Evolutionary conservation across 2,329 filamentous ascomycete species (phyloP), one percentile per base, ranked within the genome.

Genomic region (Cercospora brassicicola): DNA sequence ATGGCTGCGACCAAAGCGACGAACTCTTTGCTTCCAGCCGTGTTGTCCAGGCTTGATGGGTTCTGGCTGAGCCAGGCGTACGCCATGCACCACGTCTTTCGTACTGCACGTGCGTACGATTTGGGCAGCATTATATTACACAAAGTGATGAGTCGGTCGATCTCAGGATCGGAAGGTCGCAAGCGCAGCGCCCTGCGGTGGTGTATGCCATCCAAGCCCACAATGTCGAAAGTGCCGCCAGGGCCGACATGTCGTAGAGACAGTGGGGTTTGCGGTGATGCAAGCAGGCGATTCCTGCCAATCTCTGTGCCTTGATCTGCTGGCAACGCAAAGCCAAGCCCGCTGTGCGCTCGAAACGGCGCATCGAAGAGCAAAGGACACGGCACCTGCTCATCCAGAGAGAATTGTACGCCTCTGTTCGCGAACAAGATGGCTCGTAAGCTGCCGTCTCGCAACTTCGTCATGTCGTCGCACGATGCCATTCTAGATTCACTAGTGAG

Each of bases 1-100:
- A 83, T 66, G 7, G 81, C 79, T 4, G 79, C 73, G 3, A 80
- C 75, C 31, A 83, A 77, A 5, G 82, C 81, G 4, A 77, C 72
- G 77, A 79, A 81, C 51, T 78, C 77, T 8, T 31, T 11, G 53
- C 64, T 53, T 45, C 60, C 56, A 15, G 64, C 68, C 9, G 74
- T 76, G 13, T 60, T 63, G 13, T 57, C 60, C 6, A 72, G 18
- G 15, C 33, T 62, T 5, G 69, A 71, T 9, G 64, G 59, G 39
- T 72, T 39, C 56, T 61, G 31, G 2, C 65, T 18, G 5, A 79
- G 64, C 64, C 68, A 67, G 9, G 72, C 71, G 59, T 73, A 63
- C 8, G 74, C 72, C 45, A 65, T 67, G 66, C 76, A 78, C 78
- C 78, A 80, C 2, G 73, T 66, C 28, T 67, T 68, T 3, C 69